These are phyloP conservation scores for Hymenoscyphus albidus DNA, from an alignment of 2,329 filamentous ascomycete species.

Conservation along the genomic window DNA sequence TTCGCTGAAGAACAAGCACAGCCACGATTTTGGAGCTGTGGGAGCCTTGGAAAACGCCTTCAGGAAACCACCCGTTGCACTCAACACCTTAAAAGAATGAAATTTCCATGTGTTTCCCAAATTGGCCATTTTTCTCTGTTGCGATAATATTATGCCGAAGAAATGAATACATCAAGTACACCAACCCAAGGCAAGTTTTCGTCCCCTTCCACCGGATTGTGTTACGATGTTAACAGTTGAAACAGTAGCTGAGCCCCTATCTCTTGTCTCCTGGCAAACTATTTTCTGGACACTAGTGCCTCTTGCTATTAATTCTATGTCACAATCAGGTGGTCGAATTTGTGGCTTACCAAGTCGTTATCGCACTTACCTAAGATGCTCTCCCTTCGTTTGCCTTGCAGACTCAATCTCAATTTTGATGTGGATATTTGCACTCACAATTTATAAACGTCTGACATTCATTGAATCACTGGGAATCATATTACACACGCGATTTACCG, in stretches of 20 bases:
- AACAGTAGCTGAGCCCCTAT: background rate
- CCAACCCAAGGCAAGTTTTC: background rate
- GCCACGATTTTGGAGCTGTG: no score
- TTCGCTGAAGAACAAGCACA: no score
- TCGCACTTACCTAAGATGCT: constrained; percentile 18
- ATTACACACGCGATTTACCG: constrained; percentile 4
- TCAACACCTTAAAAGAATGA: no score
- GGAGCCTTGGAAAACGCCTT: no score
- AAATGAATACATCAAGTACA: background rate
- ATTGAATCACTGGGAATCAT: background rate
- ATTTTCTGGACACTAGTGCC: constrained; percentile 21
- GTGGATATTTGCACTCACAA: background rate
- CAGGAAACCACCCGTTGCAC: no score
- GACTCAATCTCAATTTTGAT: constrained; percentile 15
- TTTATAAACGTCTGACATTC: background rate
- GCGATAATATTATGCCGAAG: background rate
- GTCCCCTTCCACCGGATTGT: background rate
- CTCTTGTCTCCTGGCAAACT: constrained; percentile 19
- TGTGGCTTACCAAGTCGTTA: constrained; percentile 15
- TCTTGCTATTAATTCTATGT: constrained; percentile 22
- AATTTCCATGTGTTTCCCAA: no score
- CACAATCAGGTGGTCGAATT: constrained; percentile 18
- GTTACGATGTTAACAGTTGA: background rate
- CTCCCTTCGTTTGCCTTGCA: constrained; percentile 16
- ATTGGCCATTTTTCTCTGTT: no score